Evolutionary conservation across 1,284 basidiomycete genomes (phyloP), one percentile per base, ranked within the genome.

Genomic region (Pseudozyma pruni): DNA sequence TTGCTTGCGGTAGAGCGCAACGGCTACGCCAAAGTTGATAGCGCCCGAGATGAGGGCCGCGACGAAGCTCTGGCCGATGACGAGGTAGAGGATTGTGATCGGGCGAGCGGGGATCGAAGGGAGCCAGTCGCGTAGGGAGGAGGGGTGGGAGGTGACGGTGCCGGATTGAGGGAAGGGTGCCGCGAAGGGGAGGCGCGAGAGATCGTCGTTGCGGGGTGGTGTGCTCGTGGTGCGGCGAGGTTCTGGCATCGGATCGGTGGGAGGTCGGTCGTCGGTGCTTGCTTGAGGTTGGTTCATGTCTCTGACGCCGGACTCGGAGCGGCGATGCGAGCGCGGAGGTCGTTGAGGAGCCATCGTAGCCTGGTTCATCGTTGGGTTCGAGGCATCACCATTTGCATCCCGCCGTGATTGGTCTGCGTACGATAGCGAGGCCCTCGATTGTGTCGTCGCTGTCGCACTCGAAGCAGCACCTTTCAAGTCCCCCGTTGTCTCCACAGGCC

Each of bases 11-110:
- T 75, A 81, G 31, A 74, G 68, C 11, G 74, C 76, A 0, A 72
- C 66, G 1, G 75, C 77, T 8, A 80, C 71, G 19, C 74, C 78
- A 51, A 81, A 81, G 48, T 81, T 81, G 72, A 79, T 76, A 2
- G 72, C 68, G 10, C 72, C 79, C 13, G 64, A 69, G 42, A 75
- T 75, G 41, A 69, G 11, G 16, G 61, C 61, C 3, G 73, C 73
- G 17, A 71, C 38, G 17, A 72, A 11, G 35, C 42, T 35, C 39
- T 75, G 73, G 1, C 42, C 68, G 13, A 54, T 43, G 1, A 69
- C 41, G n/a, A 75, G 17, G 34, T 75, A 75, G 53, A 49, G 63
- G 59, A 58, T 37, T 74, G 72, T 13, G 56, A 55, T 29, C 57
- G 42, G 2, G 62, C 62, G 22, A 71, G 62, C 1, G 2, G 72